Evolutionary conservation across 2,329 filamentous ascomycete genomes (phyloP), one percentile per base, ranked within the genome.

Genomic region (Fusarium sp.): DNA sequence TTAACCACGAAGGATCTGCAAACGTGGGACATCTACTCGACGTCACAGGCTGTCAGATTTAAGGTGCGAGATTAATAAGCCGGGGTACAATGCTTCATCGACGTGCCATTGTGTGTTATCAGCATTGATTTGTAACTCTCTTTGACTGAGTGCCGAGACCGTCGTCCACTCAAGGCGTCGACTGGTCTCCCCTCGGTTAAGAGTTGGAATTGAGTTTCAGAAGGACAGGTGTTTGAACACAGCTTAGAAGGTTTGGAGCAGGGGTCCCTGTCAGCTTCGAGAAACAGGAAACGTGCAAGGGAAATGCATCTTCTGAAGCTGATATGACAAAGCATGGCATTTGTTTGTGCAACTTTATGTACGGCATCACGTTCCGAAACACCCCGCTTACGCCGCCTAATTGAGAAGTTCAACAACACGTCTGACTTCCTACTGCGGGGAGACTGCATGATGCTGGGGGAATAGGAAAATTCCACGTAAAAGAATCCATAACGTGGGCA

Each of bases 11-110:
- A 25, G 25, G 50, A 31, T 66, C 37, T 27, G 29, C 33, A 35
- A 69, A 65, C 64, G 64, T 60, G 64, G 64, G 39, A 36, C 27
- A 51, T 56, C 29, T 47, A 11, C 31, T 29, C 20, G 43, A 65
- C 48, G 37, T 45, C 27, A 67, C 51, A 64, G 63, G 63, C 20
- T 40, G 27, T 15, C 15, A 37, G 35, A 37, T 52, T 20, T 7
- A 43, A 25, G 25, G 29, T 14, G 4, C 6, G 10, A 33, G 29
- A 31, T 46, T 27, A 6, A n/a, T 31, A 31, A 50, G 23, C 47
- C 14, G 23, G 35, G 35, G 15, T 31, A 21, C 25, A 17, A 36
- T 21, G 25, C 35, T 42, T 43, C 36, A 5, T 23, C 15, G 25
- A 4, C 31, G 11, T 43, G 4, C 2, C 36, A 31, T 15, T 17